phyloP scores from a whole-genome alignment of 2,329 filamentous ascomycete species.

The Ilyonectria mors-panacis region DNA sequence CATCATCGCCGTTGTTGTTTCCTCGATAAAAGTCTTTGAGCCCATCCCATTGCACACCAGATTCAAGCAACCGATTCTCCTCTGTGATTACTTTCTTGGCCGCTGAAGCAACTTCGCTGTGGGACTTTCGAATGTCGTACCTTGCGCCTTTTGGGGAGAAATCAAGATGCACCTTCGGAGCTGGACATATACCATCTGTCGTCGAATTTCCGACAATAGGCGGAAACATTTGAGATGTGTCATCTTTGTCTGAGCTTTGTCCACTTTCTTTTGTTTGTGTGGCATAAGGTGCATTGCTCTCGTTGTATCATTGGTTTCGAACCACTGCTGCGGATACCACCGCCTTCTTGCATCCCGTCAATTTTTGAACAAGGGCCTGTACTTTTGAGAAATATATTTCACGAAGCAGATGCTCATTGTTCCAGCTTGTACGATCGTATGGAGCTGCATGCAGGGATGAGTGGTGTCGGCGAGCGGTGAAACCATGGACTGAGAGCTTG shows the following conservation, averaged over 20 bases:
- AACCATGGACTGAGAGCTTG: no score
- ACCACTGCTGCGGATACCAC: no score
- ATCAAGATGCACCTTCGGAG: constrained; percentile 25
- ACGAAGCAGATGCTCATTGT: no score
- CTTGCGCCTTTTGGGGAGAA: constrained; percentile 22
- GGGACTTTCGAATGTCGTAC: constrained; percentile 26
- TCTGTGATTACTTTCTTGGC: constrained; percentile 5
- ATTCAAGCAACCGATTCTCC: constrained; percentile 14
- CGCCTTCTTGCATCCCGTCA: no score
- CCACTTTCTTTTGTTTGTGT: constrained; percentile 3
- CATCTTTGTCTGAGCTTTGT: neutral
- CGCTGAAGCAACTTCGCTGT: constrained; percentile 10
- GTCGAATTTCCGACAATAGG: constrained; percentile 12
- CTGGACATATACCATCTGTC: constrained; percentile 14
- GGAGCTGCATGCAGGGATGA: no score
- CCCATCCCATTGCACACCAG: constrained; percentile 13
- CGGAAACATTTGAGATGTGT: neutral
- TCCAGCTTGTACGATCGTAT: no score
- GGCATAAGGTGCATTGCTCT: constrained; percentile 4
- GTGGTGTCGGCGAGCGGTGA: no score
- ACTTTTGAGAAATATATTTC: no score
- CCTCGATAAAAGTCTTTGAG: constrained; percentile 21
- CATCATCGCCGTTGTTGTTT: constrained; percentile 2
- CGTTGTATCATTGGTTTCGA: constrained; percentile 24
- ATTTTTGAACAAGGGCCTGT: no score